Evolutionary conservation across 2,329 filamentous ascomycete species (phyloP).

Genomic region (Xylaria sp.): DNA sequence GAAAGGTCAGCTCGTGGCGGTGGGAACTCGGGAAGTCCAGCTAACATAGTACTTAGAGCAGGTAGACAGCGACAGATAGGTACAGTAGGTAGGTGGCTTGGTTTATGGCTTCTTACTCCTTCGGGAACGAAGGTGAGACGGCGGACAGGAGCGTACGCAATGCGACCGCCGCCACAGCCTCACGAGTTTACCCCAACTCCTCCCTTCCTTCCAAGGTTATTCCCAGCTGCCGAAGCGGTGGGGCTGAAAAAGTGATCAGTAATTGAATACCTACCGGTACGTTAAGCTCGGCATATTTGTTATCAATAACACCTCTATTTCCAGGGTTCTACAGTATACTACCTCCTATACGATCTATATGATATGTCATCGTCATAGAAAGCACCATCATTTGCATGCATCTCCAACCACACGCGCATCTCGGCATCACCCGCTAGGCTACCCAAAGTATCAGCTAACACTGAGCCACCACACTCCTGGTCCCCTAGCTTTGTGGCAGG

Average conservation of each 20-base stretch:
- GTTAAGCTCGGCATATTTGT: not conserved
- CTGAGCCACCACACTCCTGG: slow-evolving; percentile 40
- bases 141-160: not conserved
- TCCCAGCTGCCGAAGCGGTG: not conserved
- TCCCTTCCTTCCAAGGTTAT: too few relatives aligned
- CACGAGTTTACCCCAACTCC: slow-evolving; percentile 2
- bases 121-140: slow-evolving; percentile 24
- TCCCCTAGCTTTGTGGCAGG: slow-evolving; percentile 20
- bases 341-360: too few relatives aligned
- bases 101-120: slow-evolving; percentile 15
- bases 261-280: not conserved
- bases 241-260: not conserved
- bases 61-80: too few relatives aligned
- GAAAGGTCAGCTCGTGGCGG: slow-evolving; percentile 12
- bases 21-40: slow-evolving; percentile 20
- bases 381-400: slow-evolving; percentile 19
- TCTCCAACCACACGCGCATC: slow-evolving; percentile 33
- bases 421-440: slow-evolving; percentile 26
- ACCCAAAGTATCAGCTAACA: slow-evolving; percentile 39
- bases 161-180: slow-evolving; percentile 18
- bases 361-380: too few relatives aligned
- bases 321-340: too few relatives aligned
- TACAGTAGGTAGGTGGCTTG: slow-evolving; percentile 19
- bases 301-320: not conserved
- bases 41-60: too few relatives aligned